Evolutionary conservation across 2,329 filamentous ascomycete genomes (phyloP).

Genomic region (Nemania sp.): DNA sequence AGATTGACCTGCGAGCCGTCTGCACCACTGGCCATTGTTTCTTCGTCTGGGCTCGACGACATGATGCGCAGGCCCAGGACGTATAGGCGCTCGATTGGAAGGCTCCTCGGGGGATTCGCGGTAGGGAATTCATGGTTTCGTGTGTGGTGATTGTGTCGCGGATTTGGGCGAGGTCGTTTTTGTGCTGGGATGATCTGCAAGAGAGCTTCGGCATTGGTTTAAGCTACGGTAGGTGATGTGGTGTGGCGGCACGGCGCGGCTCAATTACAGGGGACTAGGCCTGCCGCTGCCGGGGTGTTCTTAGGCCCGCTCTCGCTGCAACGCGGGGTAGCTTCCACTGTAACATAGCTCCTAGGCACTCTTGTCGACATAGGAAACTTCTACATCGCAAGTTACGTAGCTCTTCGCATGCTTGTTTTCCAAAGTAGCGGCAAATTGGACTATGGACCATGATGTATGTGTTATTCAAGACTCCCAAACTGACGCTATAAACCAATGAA

Average conservation of each 20-base stretch:
- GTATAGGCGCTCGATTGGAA: constrained; percentile 27
- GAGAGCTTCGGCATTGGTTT: constrained; percentile 9
- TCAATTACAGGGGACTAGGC: constrained; percentile 28
- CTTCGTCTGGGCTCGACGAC: constrained; percentile 31
- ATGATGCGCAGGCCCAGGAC: constrained; percentile 39
- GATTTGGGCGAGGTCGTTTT: background rate
- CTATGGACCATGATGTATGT: too few relatives aligned
- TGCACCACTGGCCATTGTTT: constrained; percentile 25
- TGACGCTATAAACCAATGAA: too few relatives aligned
- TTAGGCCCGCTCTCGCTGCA: constrained; percentile 2
- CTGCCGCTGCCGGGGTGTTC: background rate
- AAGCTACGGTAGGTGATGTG: background rate
- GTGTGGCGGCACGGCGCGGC: too few relatives aligned
- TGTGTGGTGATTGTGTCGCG: constrained; percentile 1
- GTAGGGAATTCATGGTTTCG: constrained; percentile 45
- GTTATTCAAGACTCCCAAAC: too few relatives aligned
- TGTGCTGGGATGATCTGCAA: constrained; percentile 3
- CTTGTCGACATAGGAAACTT: too few relatives aligned
- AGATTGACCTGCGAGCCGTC: constrained; percentile 29
- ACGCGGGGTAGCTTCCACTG: too few relatives aligned
- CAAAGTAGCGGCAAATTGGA: too few relatives aligned
- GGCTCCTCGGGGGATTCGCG: constrained; percentile 42
- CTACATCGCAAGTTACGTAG: too few relatives aligned
- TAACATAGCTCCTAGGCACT: too few relatives aligned
- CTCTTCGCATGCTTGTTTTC: too few relatives aligned